Base-by-base conservation (phyloP, 2,329 filamentous ascomycete genomes). In the Trematosphaeria pertusa region DNA sequence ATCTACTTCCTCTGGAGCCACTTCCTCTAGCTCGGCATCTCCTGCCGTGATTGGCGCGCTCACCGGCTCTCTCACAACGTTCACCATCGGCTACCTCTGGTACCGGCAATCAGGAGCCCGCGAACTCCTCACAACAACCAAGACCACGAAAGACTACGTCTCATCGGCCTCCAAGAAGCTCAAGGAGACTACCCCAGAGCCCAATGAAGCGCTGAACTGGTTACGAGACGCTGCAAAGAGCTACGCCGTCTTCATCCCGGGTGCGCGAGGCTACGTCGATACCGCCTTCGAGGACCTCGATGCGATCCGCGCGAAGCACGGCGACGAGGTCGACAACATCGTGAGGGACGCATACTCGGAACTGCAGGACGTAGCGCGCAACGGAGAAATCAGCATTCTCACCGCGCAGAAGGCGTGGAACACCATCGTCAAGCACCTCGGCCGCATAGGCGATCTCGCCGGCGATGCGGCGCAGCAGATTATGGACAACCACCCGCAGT, bases 211-310 rank as follows among this genome's bases (percentile, higher is more conserved):
- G 1, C 75, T 89, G 30, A 72, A 80, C 50, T 86, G 81, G 74
- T 80, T 91, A 50, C 84, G 84, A 61, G 75, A 84, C 46, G 84
- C 86, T 10, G 83, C 84, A 20, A 84, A 83, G 64, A 84, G 84
- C 18, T 91, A 91, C 62, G 86, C 87, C 2, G 77, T 75, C 2
- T 89, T 87, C 78, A 81, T 92, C 21, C 88, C 88, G 0, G 88
- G 88, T 10, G 87, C 85, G 2, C 81, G 81, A 21, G 73, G 78
- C 36, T 89, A 88, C 59, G 82, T 91, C 37, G 86, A 91, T 62
- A 72, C 77, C 1, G 83, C 82, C 0, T 92, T 91, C 71, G 77
- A 87, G 18, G 87, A 91, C 57, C 75, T 89, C 33, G 87, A 91
- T 37, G 82, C 79, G 22, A 78, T 91, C 21, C 81, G 84, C 34